Percentiles rank a stretch among this genome's conserved stretches.
Conservation (phyloP, 179 eudicot genomes). For the Vitellaria paradoxa region DNA sequence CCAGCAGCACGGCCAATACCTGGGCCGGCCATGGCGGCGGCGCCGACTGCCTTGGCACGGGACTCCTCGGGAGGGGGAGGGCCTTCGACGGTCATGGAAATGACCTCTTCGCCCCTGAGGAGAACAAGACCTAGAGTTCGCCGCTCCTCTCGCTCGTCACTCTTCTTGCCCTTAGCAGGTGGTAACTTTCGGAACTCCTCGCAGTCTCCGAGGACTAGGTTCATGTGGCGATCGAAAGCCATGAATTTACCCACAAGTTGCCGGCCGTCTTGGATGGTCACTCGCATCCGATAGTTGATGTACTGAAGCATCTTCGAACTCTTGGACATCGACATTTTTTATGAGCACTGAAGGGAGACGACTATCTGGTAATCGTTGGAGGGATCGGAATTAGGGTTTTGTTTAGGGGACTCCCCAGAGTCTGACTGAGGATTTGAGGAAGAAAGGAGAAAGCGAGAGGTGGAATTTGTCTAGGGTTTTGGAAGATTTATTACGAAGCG, state of each 20-base stretch:
- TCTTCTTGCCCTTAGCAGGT: constrained; percentile 56
- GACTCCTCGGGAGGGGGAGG: constrained; percentile 91
- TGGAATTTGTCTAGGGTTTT: not conserved
- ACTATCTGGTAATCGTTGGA: not conserved
- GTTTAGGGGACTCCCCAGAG: not conserved
- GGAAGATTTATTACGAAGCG: not conserved
- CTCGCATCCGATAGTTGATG: constrained; percentile 88
- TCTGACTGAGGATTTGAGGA: too few relatives aligned
- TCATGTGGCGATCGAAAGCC: constrained; percentile 97
- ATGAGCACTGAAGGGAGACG: not conserved
- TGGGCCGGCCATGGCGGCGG: constrained; percentile 54
- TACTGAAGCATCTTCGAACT: constrained; percentile 85
- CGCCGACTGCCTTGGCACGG: constrained; percentile 48
- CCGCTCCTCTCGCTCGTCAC: constrained; percentile 62
- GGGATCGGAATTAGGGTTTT: not conserved
- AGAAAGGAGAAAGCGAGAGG: not conserved
- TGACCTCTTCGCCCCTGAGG: constrained; percentile 78
- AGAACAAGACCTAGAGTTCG: constrained; percentile 84
- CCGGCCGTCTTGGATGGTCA: constrained; percentile 82
- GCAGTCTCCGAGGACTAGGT: constrained; percentile 84
- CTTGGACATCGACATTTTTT: constrained; percentile 87
- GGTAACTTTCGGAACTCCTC: constrained; percentile 85
- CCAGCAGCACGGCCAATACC: constrained; percentile 89
- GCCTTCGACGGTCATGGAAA: constrained; percentile 90
- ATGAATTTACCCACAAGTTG: constrained; percentile 82